Conservation (phyloP, 148 eudicot species). For the Fagopyrum tataricum region DNA sequence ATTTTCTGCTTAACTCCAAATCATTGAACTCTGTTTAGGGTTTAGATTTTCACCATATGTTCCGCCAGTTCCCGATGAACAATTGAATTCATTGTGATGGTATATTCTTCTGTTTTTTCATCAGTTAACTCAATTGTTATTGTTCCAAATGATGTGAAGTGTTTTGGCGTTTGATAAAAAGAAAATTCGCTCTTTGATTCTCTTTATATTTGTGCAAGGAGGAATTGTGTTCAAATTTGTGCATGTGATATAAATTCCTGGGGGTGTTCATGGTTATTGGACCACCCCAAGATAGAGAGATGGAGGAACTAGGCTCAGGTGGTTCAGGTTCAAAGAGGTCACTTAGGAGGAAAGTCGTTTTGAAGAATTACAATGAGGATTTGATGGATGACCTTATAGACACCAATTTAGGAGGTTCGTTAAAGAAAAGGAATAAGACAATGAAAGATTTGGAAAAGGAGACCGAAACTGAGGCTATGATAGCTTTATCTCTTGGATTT, state of each 20-base stretch:
- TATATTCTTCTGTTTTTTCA: not conserved
- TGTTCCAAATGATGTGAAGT: not conserved
- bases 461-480: slow-evolving; percentile 83
- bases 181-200: not conserved
- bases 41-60: not conserved
- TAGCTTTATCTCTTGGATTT: slow-evolving; percentile 83
- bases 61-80: not conserved
- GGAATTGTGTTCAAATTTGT: not conserved
- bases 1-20: not conserved
- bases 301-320: slow-evolving; percentile 37
- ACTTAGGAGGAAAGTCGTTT: slow-evolving; percentile 45
- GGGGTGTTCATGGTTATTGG: slow-evolving; percentile 8
- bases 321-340: slow-evolving; percentile 46
- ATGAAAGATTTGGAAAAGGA: slow-evolving; percentile 75
- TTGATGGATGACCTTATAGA: slow-evolving; percentile 82
- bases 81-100: not conserved
- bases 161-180: not conserved
- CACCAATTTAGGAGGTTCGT: slow-evolving; percentile 51
- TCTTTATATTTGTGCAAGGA: not conserved
- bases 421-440: slow-evolving; percentile 56
- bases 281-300: slow-evolving; percentile 10
- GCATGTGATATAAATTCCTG: not conserved
- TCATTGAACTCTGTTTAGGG: not conserved
- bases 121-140: not conserved
- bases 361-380: slow-evolving; percentile 64